Evolutionary conservation across 768 basidiomycete genomes (phyloP), one percentile per base, ranked within the genome.

Genomic region (Trametes maxima): DNA sequence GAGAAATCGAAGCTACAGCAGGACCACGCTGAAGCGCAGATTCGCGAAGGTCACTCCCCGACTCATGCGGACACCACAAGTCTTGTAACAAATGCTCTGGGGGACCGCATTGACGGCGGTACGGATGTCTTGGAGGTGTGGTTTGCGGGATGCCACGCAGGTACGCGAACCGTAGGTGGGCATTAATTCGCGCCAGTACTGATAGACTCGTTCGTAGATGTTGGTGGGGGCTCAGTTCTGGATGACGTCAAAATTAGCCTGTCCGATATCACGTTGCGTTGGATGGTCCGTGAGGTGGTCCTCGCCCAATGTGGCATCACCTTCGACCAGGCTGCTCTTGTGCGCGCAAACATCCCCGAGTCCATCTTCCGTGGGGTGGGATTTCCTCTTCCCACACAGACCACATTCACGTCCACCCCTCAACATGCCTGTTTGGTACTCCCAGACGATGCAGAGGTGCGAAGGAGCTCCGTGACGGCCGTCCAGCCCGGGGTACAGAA

Each of bases 221-320:
- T 92, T 19, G 91, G 91, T 21, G 91, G 91, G 14, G 87, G 88
- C 17, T 72, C 76, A 8, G 82, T 83, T 2, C 46, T 67, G 2
- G 81, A 90, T 63, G 72, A 60, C 10, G 35, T 75, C 0, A 50
- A 67, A 8, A 73, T 78, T 57, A 77, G 77, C 8, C 79, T 93
- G 5, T 74, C 83, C 1, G 80, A 89, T 66, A 84, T 90, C 64
- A 75, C 84, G 17, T 75, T 94, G 28, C 82, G 83, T 25, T 94
- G 91, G 91, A 92, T 94, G 90, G 78, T 92, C 37, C 84, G 85
- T 54, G 82, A 93, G 65, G 77, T 85, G 58, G 77, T 85, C 22
- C 66, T 71, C 12, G 78, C 88, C 14, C 72, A 78, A n/a, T 85
- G 87, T 65, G 86, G 83, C 5, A 79, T 92, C 36, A 65, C 75